phyloP scores from a whole-genome alignment of 352 stramenopile species.

The Phytophthora tubulina region DNA sequence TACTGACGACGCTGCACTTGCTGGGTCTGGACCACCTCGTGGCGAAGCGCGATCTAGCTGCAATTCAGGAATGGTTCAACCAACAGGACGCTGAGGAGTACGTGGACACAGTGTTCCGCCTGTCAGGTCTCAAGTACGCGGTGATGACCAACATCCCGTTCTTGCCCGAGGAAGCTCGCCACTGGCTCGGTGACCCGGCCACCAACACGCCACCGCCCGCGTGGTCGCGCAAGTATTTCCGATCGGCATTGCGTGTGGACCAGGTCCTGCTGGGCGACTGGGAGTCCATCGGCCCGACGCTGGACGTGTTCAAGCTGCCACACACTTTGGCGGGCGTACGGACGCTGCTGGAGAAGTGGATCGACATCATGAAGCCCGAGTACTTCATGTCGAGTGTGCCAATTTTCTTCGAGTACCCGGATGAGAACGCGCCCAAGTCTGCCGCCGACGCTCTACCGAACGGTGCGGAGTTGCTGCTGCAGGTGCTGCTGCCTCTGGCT shows the following conservation, averaged over 20 bases:
- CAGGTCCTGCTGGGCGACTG: slow-evolving; percentile 91
- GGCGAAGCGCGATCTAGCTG: slow-evolving; percentile 74
- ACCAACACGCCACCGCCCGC: slow-evolving; percentile 50
- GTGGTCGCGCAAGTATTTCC: slow-evolving; percentile 81
- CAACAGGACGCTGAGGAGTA: slow-evolving; percentile 76
- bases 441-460: slow-evolving; percentile 38
- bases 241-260: slow-evolving; percentile 93
- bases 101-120: slow-evolving; percentile 78
- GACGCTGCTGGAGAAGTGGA: slow-evolving; percentile 91
- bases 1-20: slow-evolving; percentile 87
- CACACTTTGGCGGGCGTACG: slow-evolving; percentile 82
- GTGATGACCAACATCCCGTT: slow-evolving; percentile 98
- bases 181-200: slow-evolving; percentile 57
- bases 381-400: slow-evolving; percentile 96
- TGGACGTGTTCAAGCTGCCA: slow-evolving; percentile 61
- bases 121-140: slow-evolving; percentile 87
- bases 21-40: slow-evolving; percentile 82
- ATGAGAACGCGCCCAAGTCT: slow-evolving; percentile 34
- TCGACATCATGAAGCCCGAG: slow-evolving; percentile 92
- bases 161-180: slow-evolving; percentile 59
- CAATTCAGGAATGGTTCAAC: slow-evolving; percentile 88
- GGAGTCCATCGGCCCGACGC: slow-evolving; percentile 70
- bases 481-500: slow-evolving; percentile 92
- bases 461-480: slow-evolving; percentile 76
- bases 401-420: slow-evolving; percentile 84